Conservation (phyloP, 345 rosid genomes). For the Eucalyptus albens region DNA sequence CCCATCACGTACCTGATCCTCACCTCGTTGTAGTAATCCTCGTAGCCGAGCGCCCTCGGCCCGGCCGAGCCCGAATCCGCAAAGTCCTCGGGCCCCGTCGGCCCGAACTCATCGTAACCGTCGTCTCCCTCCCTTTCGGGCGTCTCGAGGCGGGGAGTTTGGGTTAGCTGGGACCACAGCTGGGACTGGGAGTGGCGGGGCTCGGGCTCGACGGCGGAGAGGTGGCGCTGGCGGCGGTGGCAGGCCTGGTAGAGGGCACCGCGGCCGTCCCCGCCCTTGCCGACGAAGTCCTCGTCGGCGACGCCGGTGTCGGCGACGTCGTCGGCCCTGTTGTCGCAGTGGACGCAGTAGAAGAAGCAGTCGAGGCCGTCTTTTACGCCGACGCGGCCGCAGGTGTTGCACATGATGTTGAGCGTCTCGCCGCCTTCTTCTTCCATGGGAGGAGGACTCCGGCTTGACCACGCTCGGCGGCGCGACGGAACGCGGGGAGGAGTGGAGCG, state of each 20-base stretch:
- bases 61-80: neutral
- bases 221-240: constrained; percentile 13
- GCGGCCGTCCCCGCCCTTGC: constrained; percentile 20
- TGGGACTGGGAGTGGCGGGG: constrained; percentile 19
- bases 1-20: constrained; percentile 67
- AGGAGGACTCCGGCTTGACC: neutral
- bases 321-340: constrained; percentile 30
- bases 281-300: constrained; percentile 44
- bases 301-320: constrained; percentile 43
- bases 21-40: constrained; percentile 49
- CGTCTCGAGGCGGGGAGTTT: neutral
- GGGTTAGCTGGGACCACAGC: constrained; percentile 29
- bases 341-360: constrained; percentile 45
- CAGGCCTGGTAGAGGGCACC: constrained; percentile 29
- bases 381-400: constrained; percentile 40
- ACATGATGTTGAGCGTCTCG: constrained; percentile 3
- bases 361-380: constrained; percentile 6
- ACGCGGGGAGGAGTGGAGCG: neutral
- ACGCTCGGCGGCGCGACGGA: neutral
- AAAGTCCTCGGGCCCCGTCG: constrained; percentile 39
- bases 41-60: constrained; percentile 10
- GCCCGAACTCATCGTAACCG: constrained; percentile 10
- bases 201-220: neutral
- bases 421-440: neutral
- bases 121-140: constrained; percentile 1